Conservation (phyloP, 2,329 filamentous ascomycete species). For the Aspergillus sp. region DNA sequence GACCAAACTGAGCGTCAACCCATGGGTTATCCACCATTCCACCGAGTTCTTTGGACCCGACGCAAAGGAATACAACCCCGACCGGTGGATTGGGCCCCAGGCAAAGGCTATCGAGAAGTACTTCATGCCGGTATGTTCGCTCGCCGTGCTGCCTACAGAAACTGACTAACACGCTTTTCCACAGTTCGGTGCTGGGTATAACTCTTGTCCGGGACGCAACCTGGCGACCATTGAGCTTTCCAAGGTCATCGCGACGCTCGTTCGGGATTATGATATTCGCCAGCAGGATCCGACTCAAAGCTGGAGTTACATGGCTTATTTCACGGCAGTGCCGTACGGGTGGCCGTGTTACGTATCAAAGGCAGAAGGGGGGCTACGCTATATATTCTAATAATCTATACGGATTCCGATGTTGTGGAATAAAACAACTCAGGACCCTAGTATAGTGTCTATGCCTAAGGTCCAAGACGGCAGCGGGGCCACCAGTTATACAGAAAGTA, state of each 20-base stretch:
- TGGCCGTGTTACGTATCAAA: slow-evolving; percentile 1
- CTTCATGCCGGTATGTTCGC: neutral
- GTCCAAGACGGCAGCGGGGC: no score
- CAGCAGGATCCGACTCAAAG: neutral
- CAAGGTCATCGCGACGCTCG: neutral
- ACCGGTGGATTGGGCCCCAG: neutral
- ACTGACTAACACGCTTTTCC: no score
- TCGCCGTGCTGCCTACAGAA: neutral
- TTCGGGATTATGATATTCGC: neutral
- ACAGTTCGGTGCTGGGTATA: neutral
- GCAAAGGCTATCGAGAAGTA: neutral
- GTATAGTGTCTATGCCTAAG: no score
- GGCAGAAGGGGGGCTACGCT: neutral
- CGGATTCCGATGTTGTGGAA: no score
- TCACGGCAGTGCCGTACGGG: neutral
- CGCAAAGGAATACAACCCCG: neutral
- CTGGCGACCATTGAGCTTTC: neutral
- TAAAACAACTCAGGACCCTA: no score
- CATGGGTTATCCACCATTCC: neutral
- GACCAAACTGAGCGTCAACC: neutral
- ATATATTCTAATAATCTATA: neutral
- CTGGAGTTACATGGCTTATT: slow-evolving; percentile 3
- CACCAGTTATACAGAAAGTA: no score
- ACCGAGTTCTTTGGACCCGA: neutral
- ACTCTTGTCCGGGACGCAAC: neutral